Base-by-base conservation (phyloP, 768 basidiomycete species). In the Podaxis carcinomalis region DNA sequence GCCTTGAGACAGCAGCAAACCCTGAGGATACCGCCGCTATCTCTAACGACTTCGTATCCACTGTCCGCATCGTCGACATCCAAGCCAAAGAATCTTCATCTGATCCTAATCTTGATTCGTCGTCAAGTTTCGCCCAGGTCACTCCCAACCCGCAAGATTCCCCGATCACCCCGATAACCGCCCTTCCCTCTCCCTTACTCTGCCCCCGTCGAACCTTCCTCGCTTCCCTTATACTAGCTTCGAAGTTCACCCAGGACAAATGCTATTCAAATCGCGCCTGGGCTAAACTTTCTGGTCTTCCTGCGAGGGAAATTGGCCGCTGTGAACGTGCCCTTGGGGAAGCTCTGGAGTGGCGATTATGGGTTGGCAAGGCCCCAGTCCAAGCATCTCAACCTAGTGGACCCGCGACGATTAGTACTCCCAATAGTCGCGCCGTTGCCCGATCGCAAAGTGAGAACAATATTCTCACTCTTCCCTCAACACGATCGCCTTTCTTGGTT, bases 201-300 rank as follows among this genome's bases (percentile, higher is more conserved):
- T 96, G 95, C 68, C 93, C 95, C 1, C 85, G 95, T 27, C 83
- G 95, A 25, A 85, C 93, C 0, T 97, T 98, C 73, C 79, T 97
- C 7, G 93, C 93, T 0, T 86, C 92, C 0, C 77, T 98, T 44
- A 93, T 98, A 59, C 80, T 93, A 55, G 95, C 95, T 0, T 89
- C 90, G 14, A 98, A 98, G 67, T 95, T 95, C 70, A 86, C 90
- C 63, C 93, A 95, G 75, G 95, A 98, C 68, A 88, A 92, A 54
- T 93, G 91, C 46, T 97, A 95, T 67, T 94, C 92, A 13, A 96
- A 97, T 71, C 85, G 87, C 27, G 94, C 95, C 16, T 97, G 95
- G 95, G 90, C 92, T 1, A 94, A 95, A 68, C 82, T 98, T 5
- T 91, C 90, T n/a, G 93, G 94, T 16, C 80, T 98, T 2, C 85